A percentile compares a stretch with the other conserved stretches of the same genome.
These are phyloP conservation scores for Ogataea nonfermentans DNA, from an alignment of 805 yeast genomes.

Conservation along the genomic window DNA sequence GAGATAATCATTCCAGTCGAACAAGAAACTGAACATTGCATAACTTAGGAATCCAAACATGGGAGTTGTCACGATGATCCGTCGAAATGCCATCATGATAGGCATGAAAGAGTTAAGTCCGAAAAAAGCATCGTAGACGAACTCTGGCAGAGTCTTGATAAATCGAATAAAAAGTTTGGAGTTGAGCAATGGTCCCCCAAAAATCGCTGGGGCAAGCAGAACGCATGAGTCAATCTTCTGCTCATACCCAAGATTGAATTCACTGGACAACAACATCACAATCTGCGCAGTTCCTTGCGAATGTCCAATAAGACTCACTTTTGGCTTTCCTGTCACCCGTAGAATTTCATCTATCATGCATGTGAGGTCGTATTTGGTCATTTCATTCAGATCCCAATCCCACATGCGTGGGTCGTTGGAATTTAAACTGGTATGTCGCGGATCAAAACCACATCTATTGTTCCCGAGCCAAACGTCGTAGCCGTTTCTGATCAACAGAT, in stretches of 20 bases:
- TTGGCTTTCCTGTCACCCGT: conserved; percentile 33
- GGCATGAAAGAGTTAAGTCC: conserved; percentile 83
- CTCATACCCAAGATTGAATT: conserved; percentile 35
- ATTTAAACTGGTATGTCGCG: conserved; percentile 55
- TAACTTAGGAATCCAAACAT: conserved; percentile 67
- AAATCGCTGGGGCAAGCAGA: conserved; percentile 89
- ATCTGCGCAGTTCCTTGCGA: conserved; percentile 94
- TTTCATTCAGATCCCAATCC: conserved; percentile 90
- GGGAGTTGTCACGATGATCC: conserved; percentile 44
- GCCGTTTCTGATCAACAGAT: conserved; percentile 46
- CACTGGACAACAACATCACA: conserved; percentile 61
- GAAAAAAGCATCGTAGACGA: conserved; percentile 51
- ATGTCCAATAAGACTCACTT: conserved; percentile 71
- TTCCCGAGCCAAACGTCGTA: conserved; percentile 92
- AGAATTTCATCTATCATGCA: conserved; percentile 64
- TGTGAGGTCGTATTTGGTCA: conserved; percentile 78
- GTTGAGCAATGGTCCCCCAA: conserved; percentile 74
- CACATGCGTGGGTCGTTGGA: conserved; percentile 58
- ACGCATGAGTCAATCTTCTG: conserved; percentile 63
- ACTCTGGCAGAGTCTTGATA: conserved; percentile 51
- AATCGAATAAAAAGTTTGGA: conserved; percentile 59
- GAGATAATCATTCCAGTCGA: conserved; percentile 79
- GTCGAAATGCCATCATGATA: conserved; percentile 60
- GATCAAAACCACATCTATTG: conserved; percentile 82
- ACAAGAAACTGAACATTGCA: conserved; percentile 79